phyloP scores from a whole-genome alignment of 2,329 filamentous ascomycete genomes.

The Colletotrichum tropicale region DNA sequence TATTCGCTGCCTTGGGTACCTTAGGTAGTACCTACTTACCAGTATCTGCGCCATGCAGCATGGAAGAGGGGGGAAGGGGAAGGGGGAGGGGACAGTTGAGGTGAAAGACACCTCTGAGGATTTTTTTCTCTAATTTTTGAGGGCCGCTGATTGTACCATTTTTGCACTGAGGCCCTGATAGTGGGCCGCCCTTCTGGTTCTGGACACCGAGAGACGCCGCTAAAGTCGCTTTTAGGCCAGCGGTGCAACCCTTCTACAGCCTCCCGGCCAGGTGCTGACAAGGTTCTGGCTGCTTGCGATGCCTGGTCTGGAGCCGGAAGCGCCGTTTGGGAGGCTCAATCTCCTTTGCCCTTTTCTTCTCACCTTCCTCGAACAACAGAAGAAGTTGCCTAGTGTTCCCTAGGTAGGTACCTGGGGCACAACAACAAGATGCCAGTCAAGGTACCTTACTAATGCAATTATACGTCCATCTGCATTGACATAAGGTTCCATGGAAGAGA shows the following conservation, averaged over 20 bases:
- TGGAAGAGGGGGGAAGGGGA: neutral
- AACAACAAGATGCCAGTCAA: neutral
- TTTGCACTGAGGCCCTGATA: neutral
- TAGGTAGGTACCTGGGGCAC: neutral
- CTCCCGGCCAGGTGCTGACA: neutral
- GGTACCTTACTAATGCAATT: neutral
- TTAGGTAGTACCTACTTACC: neutral
- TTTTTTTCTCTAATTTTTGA: neutral
- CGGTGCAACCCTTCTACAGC: constrained; percentile 3
- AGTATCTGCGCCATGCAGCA: neutral
- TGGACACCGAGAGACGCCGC: constrained; percentile 13
- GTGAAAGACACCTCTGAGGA: neutral
- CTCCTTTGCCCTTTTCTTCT: neutral
- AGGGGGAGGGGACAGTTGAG: neutral
- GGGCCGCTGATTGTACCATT: constrained; percentile 8
- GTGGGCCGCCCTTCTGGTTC: constrained; percentile 6
- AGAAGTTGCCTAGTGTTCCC: neutral
- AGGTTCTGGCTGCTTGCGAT: constrained; percentile 3
- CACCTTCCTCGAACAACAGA: neutral
- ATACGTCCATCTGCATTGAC: neutral
- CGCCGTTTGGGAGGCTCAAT: constrained; percentile 2
- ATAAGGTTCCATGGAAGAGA: neutral
- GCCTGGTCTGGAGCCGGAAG: neutral
- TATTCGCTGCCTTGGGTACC: neutral
- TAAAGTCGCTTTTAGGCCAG: neutral